These are phyloP conservation scores for Colletotrichum euphorbiae DNA, from an alignment of 2,329 filamentous ascomycete genomes.

Conservation along the genomic window DNA sequence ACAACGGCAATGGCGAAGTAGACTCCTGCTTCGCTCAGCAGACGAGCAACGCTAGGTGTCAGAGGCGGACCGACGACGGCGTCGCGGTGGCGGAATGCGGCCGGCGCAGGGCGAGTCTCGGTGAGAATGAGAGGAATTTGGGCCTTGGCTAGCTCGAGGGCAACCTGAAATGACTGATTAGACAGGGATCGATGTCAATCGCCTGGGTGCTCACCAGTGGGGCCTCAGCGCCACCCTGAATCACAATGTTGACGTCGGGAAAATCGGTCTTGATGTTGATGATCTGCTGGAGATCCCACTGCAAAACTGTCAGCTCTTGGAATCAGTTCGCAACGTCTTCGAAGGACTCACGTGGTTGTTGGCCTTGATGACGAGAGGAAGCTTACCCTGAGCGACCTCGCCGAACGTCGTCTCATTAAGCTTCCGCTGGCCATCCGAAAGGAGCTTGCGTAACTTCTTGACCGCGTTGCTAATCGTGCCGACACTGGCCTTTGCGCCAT, in stretches of 20 bases:
- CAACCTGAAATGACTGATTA: constrained; percentile 45
- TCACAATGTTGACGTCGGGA: constrained; percentile 49
- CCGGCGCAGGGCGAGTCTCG: constrained; percentile 49
- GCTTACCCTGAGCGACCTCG: constrained; percentile 49
- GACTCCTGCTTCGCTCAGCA: constrained; percentile 55
- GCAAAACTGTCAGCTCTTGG: constrained; percentile 9
- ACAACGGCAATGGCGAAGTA: constrained; percentile 49
- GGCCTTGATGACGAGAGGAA: constrained; percentile 55
- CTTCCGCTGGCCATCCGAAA: constrained; percentile 49
- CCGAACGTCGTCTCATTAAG: constrained; percentile 51
- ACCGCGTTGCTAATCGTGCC: constrained; percentile 44
- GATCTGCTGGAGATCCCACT: constrained; percentile 56
- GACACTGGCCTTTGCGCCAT: constrained; percentile 46
- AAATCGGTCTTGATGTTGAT: constrained; percentile 53
- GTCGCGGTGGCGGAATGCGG: constrained; percentile 51
- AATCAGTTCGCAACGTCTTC: background rate
- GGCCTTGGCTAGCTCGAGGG: constrained; percentile 52
- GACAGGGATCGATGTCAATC: background rate
- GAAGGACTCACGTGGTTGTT: constrained; percentile 36
- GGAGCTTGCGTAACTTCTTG: constrained; percentile 51
- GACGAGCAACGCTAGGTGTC: constrained; percentile 51
- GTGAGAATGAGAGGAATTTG: constrained; percentile 57
- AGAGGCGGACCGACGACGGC: constrained; percentile 57
- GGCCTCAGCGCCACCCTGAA: constrained; percentile 54
- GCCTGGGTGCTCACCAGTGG: constrained; percentile 47